A percentile compares a stretch with the other conserved stretches of the same genome.
phyloP scores from a whole-genome alignment of 2,329 filamentous ascomycete species.

The Talaromyces albobiverticillius region DNA sequence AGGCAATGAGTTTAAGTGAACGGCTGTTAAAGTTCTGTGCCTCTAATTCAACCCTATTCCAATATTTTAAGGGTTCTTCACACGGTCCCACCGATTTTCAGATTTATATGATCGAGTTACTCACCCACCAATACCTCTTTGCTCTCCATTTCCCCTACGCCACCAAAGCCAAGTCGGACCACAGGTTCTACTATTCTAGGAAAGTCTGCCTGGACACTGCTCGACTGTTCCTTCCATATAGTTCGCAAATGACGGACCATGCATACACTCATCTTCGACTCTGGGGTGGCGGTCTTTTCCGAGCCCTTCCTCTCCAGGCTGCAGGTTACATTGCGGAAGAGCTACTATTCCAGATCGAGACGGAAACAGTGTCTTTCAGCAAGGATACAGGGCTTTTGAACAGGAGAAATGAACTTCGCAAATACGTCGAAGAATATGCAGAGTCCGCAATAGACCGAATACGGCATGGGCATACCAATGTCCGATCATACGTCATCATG shows the following conservation, averaged over 20 bases:
- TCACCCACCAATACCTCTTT: slow-evolving; percentile 7
- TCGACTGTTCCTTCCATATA: background rate
- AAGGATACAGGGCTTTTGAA: background rate
- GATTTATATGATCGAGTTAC: slow-evolving; percentile 7
- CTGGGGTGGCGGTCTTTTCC: slow-evolving; percentile 3
- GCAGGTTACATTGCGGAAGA: slow-evolving; percentile 2
- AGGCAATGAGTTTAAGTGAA: background rate
- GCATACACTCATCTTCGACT: slow-evolving; percentile 1
- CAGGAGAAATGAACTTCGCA: background rate
- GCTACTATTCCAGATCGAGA: background rate
- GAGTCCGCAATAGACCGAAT: background rate
- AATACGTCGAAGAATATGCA: background rate
- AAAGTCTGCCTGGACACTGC: slow-evolving; percentile 7
- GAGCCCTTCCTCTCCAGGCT: background rate
- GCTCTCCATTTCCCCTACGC: slow-evolving; percentile 10
- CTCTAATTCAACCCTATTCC: background rate
- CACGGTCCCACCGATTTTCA: slow-evolving; percentile 1
- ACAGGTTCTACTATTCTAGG: slow-evolving; percentile 1
- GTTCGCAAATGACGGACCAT: background rate
- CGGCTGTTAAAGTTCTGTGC: background rate
- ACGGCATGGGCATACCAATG: background rate
- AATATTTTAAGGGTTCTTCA: background rate
- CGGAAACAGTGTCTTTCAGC: background rate
- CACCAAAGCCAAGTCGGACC: slow-evolving; percentile 3
- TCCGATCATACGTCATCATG: background rate